Conservation (phyloP, 306 rosid species). For the Cyclanthera cordifolia region DNA sequence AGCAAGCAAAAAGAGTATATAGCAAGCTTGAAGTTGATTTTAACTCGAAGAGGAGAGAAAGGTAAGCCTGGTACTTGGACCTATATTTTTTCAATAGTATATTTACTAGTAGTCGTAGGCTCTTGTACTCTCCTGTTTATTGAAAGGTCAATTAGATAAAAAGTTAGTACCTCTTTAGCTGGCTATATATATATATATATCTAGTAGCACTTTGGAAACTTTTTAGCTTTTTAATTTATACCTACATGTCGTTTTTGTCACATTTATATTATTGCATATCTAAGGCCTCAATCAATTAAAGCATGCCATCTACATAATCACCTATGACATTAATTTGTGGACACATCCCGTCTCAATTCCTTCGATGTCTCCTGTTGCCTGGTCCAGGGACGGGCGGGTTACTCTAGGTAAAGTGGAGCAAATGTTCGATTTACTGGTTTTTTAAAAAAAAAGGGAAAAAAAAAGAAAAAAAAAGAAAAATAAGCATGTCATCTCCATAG, state of each 20-base stretch:
- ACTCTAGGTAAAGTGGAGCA: too few relatives aligned
- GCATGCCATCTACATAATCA: too few relatives aligned
- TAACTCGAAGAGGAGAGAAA: constrained; percentile 85
- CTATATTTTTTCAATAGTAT: background rate
- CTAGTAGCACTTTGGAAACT: background rate
- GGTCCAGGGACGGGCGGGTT: too few relatives aligned
- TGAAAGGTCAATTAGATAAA: background rate
- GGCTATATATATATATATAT: background rate
- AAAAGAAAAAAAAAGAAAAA: too few relatives aligned
- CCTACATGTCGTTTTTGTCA: background rate
- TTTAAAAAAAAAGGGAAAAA: too few relatives aligned
- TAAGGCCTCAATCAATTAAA: background rate
- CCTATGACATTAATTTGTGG: too few relatives aligned
- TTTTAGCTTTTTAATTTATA: background rate
- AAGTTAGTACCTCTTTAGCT: background rate
- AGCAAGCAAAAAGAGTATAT: constrained; percentile 79
- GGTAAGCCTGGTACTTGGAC: constrained; percentile 35
- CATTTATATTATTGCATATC: background rate
- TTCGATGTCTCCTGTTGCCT: too few relatives aligned
- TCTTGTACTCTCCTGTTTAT: background rate
- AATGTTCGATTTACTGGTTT: too few relatives aligned
- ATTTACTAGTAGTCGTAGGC: background rate
- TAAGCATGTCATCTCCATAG: background rate
- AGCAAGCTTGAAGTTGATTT: constrained; percentile 92
- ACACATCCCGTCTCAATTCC: too few relatives aligned